Evolutionary conservation across 2,329 filamentous ascomycete genomes (phyloP).

Genomic region (Rhytidhysteron rufulum): DNA sequence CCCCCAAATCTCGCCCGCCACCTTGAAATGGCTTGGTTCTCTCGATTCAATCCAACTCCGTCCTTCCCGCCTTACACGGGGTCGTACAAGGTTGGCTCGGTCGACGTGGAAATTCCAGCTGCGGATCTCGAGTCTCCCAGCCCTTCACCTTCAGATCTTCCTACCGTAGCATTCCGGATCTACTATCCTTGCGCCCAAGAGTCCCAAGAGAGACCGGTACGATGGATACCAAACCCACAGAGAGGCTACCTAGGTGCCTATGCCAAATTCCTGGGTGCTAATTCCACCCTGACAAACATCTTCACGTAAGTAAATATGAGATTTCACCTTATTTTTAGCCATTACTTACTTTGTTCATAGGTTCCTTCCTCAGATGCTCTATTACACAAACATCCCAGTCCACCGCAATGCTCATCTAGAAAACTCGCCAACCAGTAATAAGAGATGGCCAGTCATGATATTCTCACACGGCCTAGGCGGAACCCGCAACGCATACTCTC

Average conservation of each 20-base stretch:
- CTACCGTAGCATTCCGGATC: conserved; percentile 74
- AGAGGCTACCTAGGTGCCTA: conserved; percentile 71
- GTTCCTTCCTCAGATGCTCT: conserved; percentile 65
- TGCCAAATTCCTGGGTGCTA: conserved; percentile 69
- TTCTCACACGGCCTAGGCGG: conserved; percentile 86
- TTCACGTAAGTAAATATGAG: conserved; percentile 32
- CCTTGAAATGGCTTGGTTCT: conserved; percentile 38
- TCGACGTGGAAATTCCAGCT: conserved; percentile 76
- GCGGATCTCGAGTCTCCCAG: conserved; percentile 44
- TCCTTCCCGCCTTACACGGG: conserved; percentile 72
- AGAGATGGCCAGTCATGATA: conserved; percentile 74
- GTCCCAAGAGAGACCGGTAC: conserved; percentile 56
- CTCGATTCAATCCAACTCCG: conserved; percentile 62
- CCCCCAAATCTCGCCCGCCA: conserved; percentile 6
- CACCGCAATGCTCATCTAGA: conserved; percentile 67
- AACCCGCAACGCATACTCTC: conserved; percentile 79
- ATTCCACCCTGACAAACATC: conserved; percentile 43
- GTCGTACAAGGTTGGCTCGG: conserved; percentile 72
- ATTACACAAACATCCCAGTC: conserved; percentile 70
- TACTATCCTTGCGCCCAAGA: conserved; percentile 67
- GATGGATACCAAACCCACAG: conserved; percentile 77
- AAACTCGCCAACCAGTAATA: conserved; percentile 41
- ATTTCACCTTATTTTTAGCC: not conserved
- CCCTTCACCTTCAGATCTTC: conserved; percentile 55
- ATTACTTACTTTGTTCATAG: conserved; percentile 38